Base-by-base conservation (phyloP, 2,329 filamentous ascomycete genomes). In the Rhytidhysteron rufulum region DNA sequence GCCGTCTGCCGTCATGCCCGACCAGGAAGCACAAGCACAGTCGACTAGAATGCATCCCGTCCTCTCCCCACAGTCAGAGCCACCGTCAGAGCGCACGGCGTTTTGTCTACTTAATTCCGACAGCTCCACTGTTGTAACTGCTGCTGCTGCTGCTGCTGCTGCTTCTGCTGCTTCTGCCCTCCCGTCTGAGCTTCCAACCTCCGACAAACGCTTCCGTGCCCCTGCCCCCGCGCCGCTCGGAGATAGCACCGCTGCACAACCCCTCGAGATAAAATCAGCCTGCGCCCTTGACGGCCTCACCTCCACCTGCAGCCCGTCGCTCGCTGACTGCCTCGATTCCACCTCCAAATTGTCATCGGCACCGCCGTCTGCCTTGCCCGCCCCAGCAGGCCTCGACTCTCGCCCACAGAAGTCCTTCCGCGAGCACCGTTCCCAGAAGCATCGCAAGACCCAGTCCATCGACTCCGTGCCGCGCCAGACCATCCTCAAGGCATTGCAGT, bases 401-500 rank as follows among this genome's bases (percentile, higher is more conserved):
- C 54, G 62, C 22, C 60, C 60, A 13, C 51, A 50, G 21, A 54
- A 61, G 42, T 65, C 61, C 7, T 66, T 67, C 51, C 56, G 58
- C 36, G 61, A 65, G 38, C 54, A 64, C 42, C 62, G 64, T 45
- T 53, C 51, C 31, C 50, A 50, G 27, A 63, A 61, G 48, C 64
- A 67, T 42, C 62, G 54, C 49, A 66, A 64, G 47, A 62, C 65
- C n/a, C 58, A 50, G 34, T 84, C 82, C 9, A 74, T 79, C 59
- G 84, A 87, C 54, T 74, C 75, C 34, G 73, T 90, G 50, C 86
- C 87, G 10, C 81, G 82, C 48, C 87, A 91, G 67, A 91, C 87
- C 41, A 82, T 89, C 57, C 80, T 90, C 71, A 90, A 93, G 69
- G 86, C 86, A 5, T 69, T 91, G 50, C 85, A 85, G 41, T 89